Evolutionary conservation across 441 rosid genomes (phyloP), one percentile per base, ranked within the genome.

Genomic region (Geranium incanum): DNA sequence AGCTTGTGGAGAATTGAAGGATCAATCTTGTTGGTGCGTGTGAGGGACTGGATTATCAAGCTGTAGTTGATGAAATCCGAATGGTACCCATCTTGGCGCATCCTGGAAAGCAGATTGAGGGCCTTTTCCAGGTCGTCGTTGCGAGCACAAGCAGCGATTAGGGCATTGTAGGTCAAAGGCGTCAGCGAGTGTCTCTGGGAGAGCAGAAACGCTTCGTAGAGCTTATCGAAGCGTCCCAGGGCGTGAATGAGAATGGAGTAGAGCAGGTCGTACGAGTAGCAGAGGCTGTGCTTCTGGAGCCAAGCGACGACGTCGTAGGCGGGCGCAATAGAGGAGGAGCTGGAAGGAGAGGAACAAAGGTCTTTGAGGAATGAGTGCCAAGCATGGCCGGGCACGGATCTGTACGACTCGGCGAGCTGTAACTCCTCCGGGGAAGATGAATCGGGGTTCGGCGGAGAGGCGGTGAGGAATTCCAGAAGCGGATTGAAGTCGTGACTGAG

Each of bases 251-350:
- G 88, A 68, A 95, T 95, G 0, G 97, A 92, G 76, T 91, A 92
- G 72, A 91, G 95, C 39, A 95, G 87, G 82, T 95, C 97, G 75
- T 88, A 95, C 0, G 99, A 95, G 86, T 86, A 95, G 75, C 98
- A 95, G 68, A 95, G 96, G 28, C 88, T 90, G 75, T 95, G 98
- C 55, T 80, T 88, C 71, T 88, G 89, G 0, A 95, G 87, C 99
- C 99, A 95, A 0, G 89, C 84, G 68, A 95, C 99, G 16, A 95
- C 88, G 9, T 86, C 92, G 84, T 87, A 95, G 0, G 97, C 95
- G 37, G 90, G 73, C 23, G 78, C 83, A 0, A 85, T 77, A 0
- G 98, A 86, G n/a, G 84, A 74, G 0, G 85, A 45, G 52, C n/a
- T 9, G 11, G 48, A 41, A 11, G 48, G 65, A 5, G 99, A 84